Evolutionary conservation across 176 grass and related monocot genomes (phyloP), one percentile per base, ranked within the genome.

Genomic region (Oryza nivara): DNA sequence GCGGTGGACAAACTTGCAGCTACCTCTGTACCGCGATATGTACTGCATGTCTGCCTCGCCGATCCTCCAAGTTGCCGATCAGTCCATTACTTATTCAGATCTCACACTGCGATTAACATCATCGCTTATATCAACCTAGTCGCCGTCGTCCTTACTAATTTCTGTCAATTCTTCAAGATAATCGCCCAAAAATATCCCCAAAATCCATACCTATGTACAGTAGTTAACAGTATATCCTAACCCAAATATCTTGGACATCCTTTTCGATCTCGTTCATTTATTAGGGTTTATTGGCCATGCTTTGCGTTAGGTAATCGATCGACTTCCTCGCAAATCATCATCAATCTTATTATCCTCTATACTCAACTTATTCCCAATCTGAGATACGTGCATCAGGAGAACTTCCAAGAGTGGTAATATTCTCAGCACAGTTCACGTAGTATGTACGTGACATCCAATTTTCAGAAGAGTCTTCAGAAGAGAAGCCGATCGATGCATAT

Each of bases 291-390:
- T 30, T 11, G 72, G 46, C 7, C 47, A 34, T 54, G 17, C 26
- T 7, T 75, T 48, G 44, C 26, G 47, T 75, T 75, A 75, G 82
- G 66, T 70, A 32, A 67, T n/a, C 11, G 49, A 67, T n/a, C 11
- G 66, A 70, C 23, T 34, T 65, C 15, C 9, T 46, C 26, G 63
- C 52, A 68, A 79, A 79, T 79, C 67, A 35, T 11, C 40, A 22
- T 11, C 22, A 0, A 71, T 13, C 5, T 1, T 1, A 17, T 5
- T 0, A 48, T 54, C 9, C 4, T 70, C 48, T 5, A 47, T 25
- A 4, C 41, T 19, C 65, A 10, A 41, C 43, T 34, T 7, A 4
- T 0, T 61, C 32, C n/a, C 38, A n/a, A 60, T 77, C 74, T 23
- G 16, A 20, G 2, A 20, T 85, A 38, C 83, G 25, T 79, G 84